phyloP scores from a whole-genome alignment of 2,329 filamentous ascomycete genomes.

The Chalaropsis ovoidea region DNA sequence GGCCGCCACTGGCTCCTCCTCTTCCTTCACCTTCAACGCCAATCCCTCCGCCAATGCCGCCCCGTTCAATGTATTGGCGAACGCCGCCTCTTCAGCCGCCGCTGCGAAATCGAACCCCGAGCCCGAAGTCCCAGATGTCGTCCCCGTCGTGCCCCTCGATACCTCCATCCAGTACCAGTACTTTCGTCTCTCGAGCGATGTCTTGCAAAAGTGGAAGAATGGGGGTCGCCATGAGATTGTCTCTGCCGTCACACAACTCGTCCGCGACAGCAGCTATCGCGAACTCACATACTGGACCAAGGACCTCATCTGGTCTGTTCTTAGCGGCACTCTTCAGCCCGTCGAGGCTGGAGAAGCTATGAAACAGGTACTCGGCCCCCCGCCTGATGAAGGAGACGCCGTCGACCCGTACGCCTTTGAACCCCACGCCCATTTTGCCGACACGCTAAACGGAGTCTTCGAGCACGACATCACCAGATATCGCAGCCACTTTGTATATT shows the following conservation, averaged over 20 bases:
- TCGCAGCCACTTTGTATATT: constrained; percentile 48
- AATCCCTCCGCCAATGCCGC: constrained; percentile 26
- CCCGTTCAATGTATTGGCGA: constrained; percentile 12
- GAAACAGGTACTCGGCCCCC: constrained; percentile 59
- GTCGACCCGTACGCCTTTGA: constrained; percentile 46
- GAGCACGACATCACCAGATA: constrained; percentile 53
- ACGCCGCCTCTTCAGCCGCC: constrained; percentile 9
- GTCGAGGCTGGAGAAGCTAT: constrained; percentile 61
- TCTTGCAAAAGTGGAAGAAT: constrained; percentile 56
- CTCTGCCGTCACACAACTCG: constrained; percentile 52
- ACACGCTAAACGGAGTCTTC: constrained; percentile 68
- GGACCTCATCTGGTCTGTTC: constrained; percentile 67
- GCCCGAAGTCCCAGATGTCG: background rate
- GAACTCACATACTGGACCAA: constrained; percentile 67
- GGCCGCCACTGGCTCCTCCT: background rate
- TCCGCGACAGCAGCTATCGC: constrained; percentile 56
- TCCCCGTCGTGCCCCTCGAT: constrained; percentile 17
- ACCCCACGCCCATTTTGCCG: constrained; percentile 63
- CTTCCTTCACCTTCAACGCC: constrained; percentile 18
- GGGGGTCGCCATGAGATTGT: constrained; percentile 58
- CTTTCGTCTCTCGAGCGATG: constrained; percentile 55
- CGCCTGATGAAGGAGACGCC: constrained; percentile 41
- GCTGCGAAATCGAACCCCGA: background rate
- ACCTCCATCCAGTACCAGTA: constrained; percentile 19
- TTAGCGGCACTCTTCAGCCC: constrained; percentile 58